Conservation (phyloP, 2,329 filamentous ascomycete species). For the Penicillium sp. region DNA sequence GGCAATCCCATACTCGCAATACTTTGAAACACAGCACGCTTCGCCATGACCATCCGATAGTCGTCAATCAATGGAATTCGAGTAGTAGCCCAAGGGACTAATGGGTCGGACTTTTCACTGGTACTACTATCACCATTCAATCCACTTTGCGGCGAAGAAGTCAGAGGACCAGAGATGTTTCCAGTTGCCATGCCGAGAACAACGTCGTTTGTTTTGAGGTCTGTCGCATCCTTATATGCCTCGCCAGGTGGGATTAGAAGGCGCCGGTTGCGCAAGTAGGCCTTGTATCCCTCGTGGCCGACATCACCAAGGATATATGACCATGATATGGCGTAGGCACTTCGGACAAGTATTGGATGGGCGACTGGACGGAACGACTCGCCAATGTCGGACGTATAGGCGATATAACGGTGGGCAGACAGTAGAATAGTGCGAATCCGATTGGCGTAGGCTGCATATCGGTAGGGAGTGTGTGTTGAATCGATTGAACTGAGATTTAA, state of each 20-base stretch:
- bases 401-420: conserved; percentile 90
- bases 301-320: conserved; percentile 89
- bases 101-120: conserved; percentile 19
- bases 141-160: neutral
- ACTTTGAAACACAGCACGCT: conserved; percentile 85
- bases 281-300: conserved; percentile 88
- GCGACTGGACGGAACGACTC: conserved; percentile 93
- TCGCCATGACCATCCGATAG: conserved; percentile 83
- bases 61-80: conserved; percentile 75
- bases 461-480: conserved; percentile 77
- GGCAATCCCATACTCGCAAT: conserved; percentile 91
- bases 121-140: conserved; percentile 3
- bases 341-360: conserved; percentile 74
- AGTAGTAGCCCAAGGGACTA: conserved; percentile 39
- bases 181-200: conserved; percentile 34
- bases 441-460: conserved; percentile 89
- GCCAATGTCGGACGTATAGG: conserved; percentile 94
- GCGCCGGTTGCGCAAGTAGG: conserved; percentile 81
- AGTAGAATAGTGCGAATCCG: conserved; percentile 82
- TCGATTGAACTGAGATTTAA: conserved; percentile 57
- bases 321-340: conserved; percentile 90
- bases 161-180: conserved; percentile 23
- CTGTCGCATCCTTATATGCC: conserved; percentile 37
- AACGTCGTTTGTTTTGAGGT: conserved; percentile 28
- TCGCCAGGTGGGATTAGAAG: conserved; percentile 65